These are phyloP conservation scores for Adenanthera pavonina DNA, from an alignment of 306 rosid genomes.

Conservation along the genomic window DNA sequence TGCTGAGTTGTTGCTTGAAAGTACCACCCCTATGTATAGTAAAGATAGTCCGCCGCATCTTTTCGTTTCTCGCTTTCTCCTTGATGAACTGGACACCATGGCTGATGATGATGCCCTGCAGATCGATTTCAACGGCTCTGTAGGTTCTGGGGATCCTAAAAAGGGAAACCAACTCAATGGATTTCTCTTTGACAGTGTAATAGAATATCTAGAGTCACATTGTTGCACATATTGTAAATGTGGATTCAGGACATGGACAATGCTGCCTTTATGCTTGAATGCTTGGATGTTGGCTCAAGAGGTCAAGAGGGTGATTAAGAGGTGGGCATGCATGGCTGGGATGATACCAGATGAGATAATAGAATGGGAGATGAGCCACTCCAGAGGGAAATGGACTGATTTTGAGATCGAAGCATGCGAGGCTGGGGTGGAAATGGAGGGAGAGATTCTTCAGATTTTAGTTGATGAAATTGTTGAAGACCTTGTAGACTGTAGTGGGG, in stretches of 20 bases:
- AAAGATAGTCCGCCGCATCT: conserved; percentile 47
- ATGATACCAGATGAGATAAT: conserved; percentile 75
- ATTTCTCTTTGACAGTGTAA: conserved; percentile 65
- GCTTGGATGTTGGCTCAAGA: conserved; percentile 50
- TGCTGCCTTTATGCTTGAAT: conserved; percentile 43
- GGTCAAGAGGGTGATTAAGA: conserved; percentile 59
- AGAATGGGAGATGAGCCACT: conserved; percentile 87
- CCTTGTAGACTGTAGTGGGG: conserved; percentile 43
- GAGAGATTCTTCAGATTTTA: conserved; percentile 63
- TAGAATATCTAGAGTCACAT: conserved; percentile 68
- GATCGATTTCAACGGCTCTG: conserved; percentile 35
- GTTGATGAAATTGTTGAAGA: conserved; percentile 74
- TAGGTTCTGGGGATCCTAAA: conserved; percentile 24
- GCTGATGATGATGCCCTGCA: conserved; percentile 42
- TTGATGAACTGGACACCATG: conserved; percentile 56
- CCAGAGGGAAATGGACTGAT: conserved; percentile 76
- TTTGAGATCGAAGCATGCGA: conserved; percentile 78
- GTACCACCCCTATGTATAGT: conserved; percentile 22
- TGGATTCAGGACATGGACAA: conserved; percentile 60
- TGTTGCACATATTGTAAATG: conserved; percentile 51
- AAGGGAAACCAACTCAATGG: conserved; percentile 52
- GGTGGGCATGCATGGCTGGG: conserved; percentile 63
- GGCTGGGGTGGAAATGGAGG: conserved; percentile 61
- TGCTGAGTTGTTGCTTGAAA: conserved; percentile 69
- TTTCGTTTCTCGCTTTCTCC: conserved; percentile 47